Base-by-base conservation (phyloP, 129 eudicot species). In the Centrapalus pauciflorus region DNA sequence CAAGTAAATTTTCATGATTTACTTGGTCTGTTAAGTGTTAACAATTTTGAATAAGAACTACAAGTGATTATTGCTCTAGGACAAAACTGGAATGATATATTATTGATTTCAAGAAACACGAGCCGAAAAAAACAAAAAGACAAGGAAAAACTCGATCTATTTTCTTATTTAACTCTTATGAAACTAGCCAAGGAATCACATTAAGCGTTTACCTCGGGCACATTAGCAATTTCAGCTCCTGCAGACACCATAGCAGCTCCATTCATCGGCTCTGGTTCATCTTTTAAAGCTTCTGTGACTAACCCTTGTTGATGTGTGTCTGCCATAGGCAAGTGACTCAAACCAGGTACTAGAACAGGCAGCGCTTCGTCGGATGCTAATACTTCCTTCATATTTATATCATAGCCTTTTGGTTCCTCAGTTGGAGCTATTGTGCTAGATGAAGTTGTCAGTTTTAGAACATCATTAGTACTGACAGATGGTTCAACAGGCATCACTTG, bases 311-410 rank as follows among this genome's bases (percentile, higher is more conserved):
- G 43, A 58, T 77, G 20, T 58, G 51, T 29, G 55, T 62, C 65
- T 11, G 58, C 37, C 1, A 27, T 17, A 43, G 43, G 40, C 29
- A 55, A 7, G 1, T 76, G 75, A 48, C 57, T 64, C 77, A 87
- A 64, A 41, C 95, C 90, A 7, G 90, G 90, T 5, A 87, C 90
- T 43, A 87, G 32, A 68, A 87, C 79, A 10, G 90, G 84, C 50
- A 81, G 73, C 40, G 57, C 80, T 13, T 79, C 77, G 32, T 77
- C 80, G 1, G 70, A 43, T 72, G 11, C 52, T 55, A 49, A 81
- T 43, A 69, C 61, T 67, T 64, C 48, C 10, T 71, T 58, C 30
- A 71, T 50, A 62, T 56, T 69, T 41, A 61, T 19, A 13, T 19
- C 70, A 23, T 21, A 50, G 37, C 29, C 82, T 29, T 77, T 59